These are phyloP conservation scores for Globisporangium cederbergense DNA, from an alignment of 352 stramenopile genomes.

Conservation along the genomic window DNA sequence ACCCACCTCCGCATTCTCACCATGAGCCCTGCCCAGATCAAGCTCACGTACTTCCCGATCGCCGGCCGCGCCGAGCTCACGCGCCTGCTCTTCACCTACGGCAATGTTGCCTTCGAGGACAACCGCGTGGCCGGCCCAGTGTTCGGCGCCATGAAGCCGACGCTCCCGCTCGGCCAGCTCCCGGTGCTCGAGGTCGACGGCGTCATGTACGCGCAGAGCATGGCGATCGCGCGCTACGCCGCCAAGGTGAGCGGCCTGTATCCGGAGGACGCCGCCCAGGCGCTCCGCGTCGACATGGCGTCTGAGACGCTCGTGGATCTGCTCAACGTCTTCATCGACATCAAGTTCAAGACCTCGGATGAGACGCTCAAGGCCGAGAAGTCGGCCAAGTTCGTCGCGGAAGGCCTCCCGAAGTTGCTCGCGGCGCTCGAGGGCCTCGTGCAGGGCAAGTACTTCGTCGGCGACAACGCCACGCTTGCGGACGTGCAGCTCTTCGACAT, in stretches of 20 bases:
- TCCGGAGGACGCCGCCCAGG: constrained; percentile 33
- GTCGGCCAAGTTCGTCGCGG: background rate
- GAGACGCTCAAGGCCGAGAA: constrained; percentile 1
- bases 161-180: constrained; percentile 42
- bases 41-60: constrained; percentile 52
- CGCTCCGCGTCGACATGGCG: constrained; percentile 27
- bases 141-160: constrained; percentile 34
- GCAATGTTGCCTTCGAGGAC: constrained; percentile 50
- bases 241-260: constrained; percentile 46
- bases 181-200: constrained; percentile 54
- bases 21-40: constrained; percentile 16
- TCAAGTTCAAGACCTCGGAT: constrained; percentile 4
- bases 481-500: constrained; percentile 46
- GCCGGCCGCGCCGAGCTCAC: constrained; percentile 45
- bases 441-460: constrained; percentile 43
- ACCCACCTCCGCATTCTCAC: background rate
- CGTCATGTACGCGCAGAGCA: constrained; percentile 43
- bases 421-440: constrained; percentile 37
- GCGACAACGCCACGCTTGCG: constrained; percentile 31
- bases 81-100: constrained; percentile 41
- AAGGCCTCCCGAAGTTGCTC: constrained; percentile 18
- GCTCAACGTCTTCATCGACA: background rate
- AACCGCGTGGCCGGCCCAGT: constrained; percentile 28
- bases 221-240: constrained; percentile 55
- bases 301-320: constrained; percentile 32